Base-by-base conservation (phyloP, 164 flowering plant genomes). In the Akebia trifoliata region DNA sequence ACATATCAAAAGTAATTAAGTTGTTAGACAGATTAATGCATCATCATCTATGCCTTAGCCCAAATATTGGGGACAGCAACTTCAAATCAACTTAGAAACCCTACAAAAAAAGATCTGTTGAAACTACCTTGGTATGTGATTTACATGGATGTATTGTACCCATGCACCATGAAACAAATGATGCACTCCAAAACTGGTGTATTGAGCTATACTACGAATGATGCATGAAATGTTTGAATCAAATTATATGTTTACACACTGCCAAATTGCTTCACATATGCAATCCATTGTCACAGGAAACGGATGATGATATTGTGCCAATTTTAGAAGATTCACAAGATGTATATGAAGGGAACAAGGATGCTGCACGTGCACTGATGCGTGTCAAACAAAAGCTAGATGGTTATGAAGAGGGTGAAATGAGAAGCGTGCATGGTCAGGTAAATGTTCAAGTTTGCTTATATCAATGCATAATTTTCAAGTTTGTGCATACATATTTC, bases 351-450 rank as follows among this genome's bases (percentile, higher is more conserved):
- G 99, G 99, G 18, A 93, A 93, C 70, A 90, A 87, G 79, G 99
- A 90, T 73, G 99, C 96, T 55, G 79, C 92, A 36, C 95, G 99
- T 69, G 99, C 97, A 40, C 50, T 93, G 61, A 51, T 90, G 93
- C 99, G 97, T 46, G 99, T 93, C 49, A 93, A 87, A 65, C 96
- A 93, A 69, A 93, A 93, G 71, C 72, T 93, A 29, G 99, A 93
- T 69, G 99, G 99, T 54, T 87, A 93, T 65, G 99, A 93, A 81
- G 96, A 78, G 30, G 96, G 99, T 52, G 99, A 93, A 81, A 78
- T 86, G 95, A 83, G 86, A 78, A 93, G 97, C 59, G 79, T 81
- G 20, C 88, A 87, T 61, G 99, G 99, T 22, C 99, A 93, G 96
- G 99, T 87, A 81, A 66, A 15, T 18, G 47, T 43, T 28, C 40